Percentiles rank a stretch among this genome's conserved stretches.
Evolutionary conservation across 2,329 filamentous ascomycete species (phyloP).

Genomic region (Exophiala alcalophila): DNA sequence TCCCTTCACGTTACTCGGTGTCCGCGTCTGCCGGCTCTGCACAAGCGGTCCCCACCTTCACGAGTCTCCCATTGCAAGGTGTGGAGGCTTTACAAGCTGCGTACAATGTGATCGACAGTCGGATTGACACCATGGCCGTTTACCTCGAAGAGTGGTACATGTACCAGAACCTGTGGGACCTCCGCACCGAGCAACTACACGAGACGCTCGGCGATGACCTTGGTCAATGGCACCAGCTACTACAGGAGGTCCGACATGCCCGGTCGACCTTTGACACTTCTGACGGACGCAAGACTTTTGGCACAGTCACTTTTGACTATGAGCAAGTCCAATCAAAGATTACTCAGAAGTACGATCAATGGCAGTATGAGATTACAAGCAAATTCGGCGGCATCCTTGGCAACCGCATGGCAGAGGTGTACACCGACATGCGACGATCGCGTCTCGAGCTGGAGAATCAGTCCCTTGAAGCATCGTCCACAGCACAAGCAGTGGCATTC

Average conservation of each 20-base stretch:
- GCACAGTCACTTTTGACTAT: conserved; percentile 92
- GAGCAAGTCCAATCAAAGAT: conserved; percentile 98
- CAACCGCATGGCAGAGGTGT: conserved; percentile 85
- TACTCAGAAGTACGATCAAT: conserved; percentile 98
- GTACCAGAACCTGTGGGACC: conserved; percentile 97
- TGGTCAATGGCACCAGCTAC: conserved; percentile 85
- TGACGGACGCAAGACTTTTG: conserved; percentile 87
- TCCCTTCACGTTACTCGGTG: conserved; percentile 93
- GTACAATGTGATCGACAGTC: conserved; percentile 78
- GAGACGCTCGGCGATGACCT: conserved; percentile 88
- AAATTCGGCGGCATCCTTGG: conserved; percentile 91
- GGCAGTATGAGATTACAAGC: conserved; percentile 94
- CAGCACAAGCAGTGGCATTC: conserved; percentile 94
- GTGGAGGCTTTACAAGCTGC: conserved; percentile 74
- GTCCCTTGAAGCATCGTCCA: conserved; percentile 89
- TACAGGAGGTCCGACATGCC: conserved; percentile 96
- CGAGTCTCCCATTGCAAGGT: conserved; percentile 79
- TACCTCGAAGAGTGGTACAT: conserved; percentile 99
- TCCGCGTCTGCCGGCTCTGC: conserved; percentile 60
- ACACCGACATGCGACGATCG: conserved; percentile 86
- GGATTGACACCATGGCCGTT: conserved; percentile 70
- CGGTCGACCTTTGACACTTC: conserved; percentile 96
- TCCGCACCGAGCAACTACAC: conserved; percentile 93
- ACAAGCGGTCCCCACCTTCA: conserved; percentile 70
- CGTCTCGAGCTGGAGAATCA: conserved; percentile 87